Conservation (phyloP, 1,139 yeast genomes). For the Pichiaceae sp. region DNA sequence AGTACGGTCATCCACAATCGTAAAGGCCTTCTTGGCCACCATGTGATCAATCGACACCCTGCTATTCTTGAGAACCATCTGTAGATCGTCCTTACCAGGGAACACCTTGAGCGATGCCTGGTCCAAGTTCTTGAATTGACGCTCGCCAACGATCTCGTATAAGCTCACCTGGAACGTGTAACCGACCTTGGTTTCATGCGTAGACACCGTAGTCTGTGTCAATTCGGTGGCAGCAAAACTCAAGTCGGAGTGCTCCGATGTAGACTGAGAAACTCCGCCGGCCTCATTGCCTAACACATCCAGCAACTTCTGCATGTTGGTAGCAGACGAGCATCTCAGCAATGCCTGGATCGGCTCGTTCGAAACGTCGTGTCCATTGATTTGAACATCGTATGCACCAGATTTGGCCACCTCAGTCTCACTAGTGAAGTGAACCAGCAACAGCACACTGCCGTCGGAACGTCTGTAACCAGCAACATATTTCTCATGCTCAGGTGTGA, state of each 20-base stretch:
- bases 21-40: slow-evolving; percentile 7
- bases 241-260: slow-evolving; percentile 14
- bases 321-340: slow-evolving; percentile 9
- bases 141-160: slow-evolving; percentile 3
- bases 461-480: slow-evolving; percentile 2
- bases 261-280: slow-evolving; percentile 14
- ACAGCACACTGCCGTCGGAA: slow-evolving; percentile 1
- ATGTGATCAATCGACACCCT: slow-evolving; percentile 7
- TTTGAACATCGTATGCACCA: slow-evolving; percentile 19
- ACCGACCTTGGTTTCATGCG: neutral
- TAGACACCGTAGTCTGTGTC: neutral
- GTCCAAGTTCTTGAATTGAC: slow-evolving; percentile 1
- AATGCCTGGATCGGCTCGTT: slow-evolving; percentile 12
- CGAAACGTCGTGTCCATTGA: slow-evolving; percentile 15
- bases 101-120: slow-evolving; percentile 10
- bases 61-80: slow-evolving; percentile 8
- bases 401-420: slow-evolving; percentile 11
- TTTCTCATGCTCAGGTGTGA: slow-evolving; percentile 3
- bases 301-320: slow-evolving; percentile 6
- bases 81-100: slow-evolving; percentile 5
- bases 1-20: slow-evolving; percentile 4
- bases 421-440: slow-evolving; percentile 8
- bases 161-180: slow-evolving; percentile 3
- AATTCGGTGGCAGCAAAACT: slow-evolving; percentile 2
- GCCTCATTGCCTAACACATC: slow-evolving; percentile 3